Evolutionary conservation across 2,329 filamentous ascomycete genomes (phyloP).

Genomic region (Microsporum canis): DNA sequence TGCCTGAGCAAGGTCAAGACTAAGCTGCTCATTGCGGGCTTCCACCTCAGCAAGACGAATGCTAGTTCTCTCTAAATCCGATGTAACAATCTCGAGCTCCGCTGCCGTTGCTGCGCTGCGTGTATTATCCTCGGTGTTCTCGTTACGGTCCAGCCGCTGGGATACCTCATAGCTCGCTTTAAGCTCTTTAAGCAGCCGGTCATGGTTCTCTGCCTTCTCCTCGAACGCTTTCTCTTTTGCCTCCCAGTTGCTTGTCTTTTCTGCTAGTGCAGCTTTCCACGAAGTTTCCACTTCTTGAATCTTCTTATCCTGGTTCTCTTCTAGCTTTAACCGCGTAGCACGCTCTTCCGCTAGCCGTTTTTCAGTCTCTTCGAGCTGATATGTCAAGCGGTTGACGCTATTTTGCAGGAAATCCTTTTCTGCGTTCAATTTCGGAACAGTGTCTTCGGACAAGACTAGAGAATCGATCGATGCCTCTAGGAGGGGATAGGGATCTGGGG

Average conservation of each 20-base stretch:
- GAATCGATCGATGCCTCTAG: constrained; percentile 95
- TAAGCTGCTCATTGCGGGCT: constrained; percentile 84
- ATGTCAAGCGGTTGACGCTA: constrained; percentile 61
- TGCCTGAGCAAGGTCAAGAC: constrained; percentile 79
- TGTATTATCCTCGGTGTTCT: constrained; percentile 48
- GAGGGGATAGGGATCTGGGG: constrained; percentile 88
- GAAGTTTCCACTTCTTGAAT: constrained; percentile 83
- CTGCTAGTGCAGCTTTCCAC: constrained; percentile 78
- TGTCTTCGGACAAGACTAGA: constrained; percentile 83
- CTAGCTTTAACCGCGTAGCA: constrained; percentile 58
- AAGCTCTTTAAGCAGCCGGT: constrained; percentile 80
- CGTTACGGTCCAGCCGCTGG: constrained; percentile 68
- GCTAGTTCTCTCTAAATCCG: constrained; percentile 83
- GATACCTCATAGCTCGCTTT: constrained; percentile 97
- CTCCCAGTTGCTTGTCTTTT: constrained; percentile 94
- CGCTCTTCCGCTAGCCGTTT: constrained; percentile 68
- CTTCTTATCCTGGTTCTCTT: constrained; percentile 63
- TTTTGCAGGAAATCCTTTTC: constrained; percentile 84
- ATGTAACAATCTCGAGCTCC: constrained; percentile 85
- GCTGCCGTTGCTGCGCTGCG: constrained; percentile 65
- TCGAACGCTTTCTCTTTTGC: constrained; percentile 83
- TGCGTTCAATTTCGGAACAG: constrained; percentile 72
- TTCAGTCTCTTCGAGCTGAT: constrained; percentile 75
- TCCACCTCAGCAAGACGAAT: constrained; percentile 80
- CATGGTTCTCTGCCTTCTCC: constrained; percentile 90